These are phyloP conservation scores for Cutaneotrichosporon sp. DNA, from an alignment of 1,284 basidiomycete species.

Conservation along the genomic window DNA sequence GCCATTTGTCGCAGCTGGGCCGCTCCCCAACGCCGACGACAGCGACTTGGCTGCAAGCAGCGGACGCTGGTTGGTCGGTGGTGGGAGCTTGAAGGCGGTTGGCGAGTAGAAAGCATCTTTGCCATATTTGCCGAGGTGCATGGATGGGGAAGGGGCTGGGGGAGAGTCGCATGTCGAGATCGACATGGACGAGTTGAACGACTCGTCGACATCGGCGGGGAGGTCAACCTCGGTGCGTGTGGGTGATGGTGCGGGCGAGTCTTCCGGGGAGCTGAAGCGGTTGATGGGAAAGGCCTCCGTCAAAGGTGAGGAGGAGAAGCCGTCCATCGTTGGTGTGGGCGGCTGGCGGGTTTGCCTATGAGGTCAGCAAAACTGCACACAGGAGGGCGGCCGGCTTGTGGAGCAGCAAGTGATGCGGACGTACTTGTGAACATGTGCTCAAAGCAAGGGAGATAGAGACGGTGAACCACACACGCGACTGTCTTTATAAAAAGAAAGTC, in stretches of 20 bases:
- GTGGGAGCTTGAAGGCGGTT: background rate
- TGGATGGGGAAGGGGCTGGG: conserved; percentile 10
- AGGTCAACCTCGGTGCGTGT: conserved; percentile 42
- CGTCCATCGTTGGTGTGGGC: conserved; percentile 21
- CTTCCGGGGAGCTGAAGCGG: conserved; percentile 26
- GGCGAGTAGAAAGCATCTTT: conserved; percentile 1
- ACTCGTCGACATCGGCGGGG: conserved; percentile 45
- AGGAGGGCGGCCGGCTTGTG: no score
- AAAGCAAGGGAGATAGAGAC: no score
- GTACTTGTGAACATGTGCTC: no score
- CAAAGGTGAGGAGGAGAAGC: conserved; percentile 42
- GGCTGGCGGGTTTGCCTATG: background rate
- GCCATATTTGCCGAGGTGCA: conserved; percentile 8
- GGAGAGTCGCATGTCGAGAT: conserved; percentile 32
- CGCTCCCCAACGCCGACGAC: background rate
- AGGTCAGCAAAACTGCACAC: background rate
- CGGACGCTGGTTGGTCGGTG: background rate
- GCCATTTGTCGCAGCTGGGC: background rate
- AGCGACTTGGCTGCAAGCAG: background rate
- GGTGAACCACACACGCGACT: no score
- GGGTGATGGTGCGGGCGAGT: conserved; percentile 33
- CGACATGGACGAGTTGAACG: conserved; percentile 48
- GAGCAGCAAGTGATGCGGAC: no score
- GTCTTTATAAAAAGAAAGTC: no score
- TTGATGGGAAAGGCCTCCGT: conserved; percentile 33